These are phyloP conservation scores for Saturnispora hagleri DNA, from an alignment of 805 yeast genomes.

Conservation along the genomic window DNA sequence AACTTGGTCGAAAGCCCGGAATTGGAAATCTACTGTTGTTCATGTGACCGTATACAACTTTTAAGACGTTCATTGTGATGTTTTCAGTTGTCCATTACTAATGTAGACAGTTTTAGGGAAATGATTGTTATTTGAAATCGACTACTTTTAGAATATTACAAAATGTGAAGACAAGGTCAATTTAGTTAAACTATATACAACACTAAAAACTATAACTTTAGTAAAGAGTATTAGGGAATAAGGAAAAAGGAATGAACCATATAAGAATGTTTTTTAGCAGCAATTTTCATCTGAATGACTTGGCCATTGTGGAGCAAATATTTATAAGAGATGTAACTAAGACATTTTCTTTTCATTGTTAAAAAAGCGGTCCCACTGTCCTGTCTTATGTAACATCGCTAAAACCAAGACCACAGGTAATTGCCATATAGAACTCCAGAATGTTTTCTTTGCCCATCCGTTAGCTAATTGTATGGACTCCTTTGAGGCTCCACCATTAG, in stretches of 20 bases:
- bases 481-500: constrained; percentile 34
- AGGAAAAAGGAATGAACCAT: background rate
- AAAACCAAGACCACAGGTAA: constrained; percentile 80
- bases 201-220: background rate
- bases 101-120: too few species aligned
- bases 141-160: background rate
- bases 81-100: too few species aligned
- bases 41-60: too few species aligned
- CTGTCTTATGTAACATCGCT: constrained; percentile 92
- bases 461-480: constrained; percentile 54
- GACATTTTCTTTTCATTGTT: constrained; percentile 15
- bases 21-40: too few species aligned
- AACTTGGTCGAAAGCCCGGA: too few species aligned
- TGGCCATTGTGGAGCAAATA: background rate
- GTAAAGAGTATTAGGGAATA: background rate
- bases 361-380: constrained; percentile 80
- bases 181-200: background rate
- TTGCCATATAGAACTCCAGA: constrained; percentile 94
- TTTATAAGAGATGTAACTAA: background rate
- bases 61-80: too few species aligned
- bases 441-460: constrained; percentile 69
- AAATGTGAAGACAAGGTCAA: background rate
- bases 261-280: background rate
- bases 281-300: background rate
- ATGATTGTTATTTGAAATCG: too few species aligned